Percentiles rank a stretch among this genome's conserved stretches.
These are phyloP conservation scores for Actinomucor elegans DNA, from an alignment of 371 early-diverging fungal species.

Conservation along the genomic window DNA sequence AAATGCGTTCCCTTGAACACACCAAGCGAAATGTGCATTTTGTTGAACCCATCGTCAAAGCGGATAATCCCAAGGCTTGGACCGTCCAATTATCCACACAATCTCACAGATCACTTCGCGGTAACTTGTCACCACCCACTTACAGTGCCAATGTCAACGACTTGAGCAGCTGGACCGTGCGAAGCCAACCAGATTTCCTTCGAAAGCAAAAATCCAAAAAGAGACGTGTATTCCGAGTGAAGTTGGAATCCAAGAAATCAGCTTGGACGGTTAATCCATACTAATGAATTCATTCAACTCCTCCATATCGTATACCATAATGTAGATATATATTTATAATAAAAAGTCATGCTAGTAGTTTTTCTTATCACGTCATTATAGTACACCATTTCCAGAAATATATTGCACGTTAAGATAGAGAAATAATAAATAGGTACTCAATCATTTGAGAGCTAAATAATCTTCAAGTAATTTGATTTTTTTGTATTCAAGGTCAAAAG, in stretches of 20 bases:
- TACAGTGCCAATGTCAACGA: conserved; percentile 30
- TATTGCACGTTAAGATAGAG: too few species aligned
- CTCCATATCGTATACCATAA: too few species aligned
- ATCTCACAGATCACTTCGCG: conserved; percentile 30
- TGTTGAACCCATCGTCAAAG: background rate
- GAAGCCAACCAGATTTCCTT: background rate
- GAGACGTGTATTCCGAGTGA: conserved; percentile 2
- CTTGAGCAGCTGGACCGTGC: conserved; percentile 18
- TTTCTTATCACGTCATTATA: too few species aligned
- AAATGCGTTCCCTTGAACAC: too few species aligned
- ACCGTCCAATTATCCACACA: conserved; percentile 11
- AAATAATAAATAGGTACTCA: too few species aligned
- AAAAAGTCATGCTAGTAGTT: too few species aligned
- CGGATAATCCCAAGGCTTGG: conserved; percentile 23
- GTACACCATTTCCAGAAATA: too few species aligned
- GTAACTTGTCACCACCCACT: conserved; percentile 37
- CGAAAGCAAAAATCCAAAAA: background rate
- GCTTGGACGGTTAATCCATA: background rate
- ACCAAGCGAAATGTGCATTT: background rate
- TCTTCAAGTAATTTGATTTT: too few species aligned
- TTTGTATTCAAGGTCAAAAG: too few species aligned
- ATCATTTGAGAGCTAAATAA: too few species aligned
- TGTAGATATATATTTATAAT: too few species aligned
- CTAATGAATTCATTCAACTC: too few species aligned
- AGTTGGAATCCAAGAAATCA: conserved; percentile 2